These are phyloP conservation scores for Cytospora schulzeri DNA, from an alignment of 2,329 filamentous ascomycete genomes.

Conservation along the genomic window DNA sequence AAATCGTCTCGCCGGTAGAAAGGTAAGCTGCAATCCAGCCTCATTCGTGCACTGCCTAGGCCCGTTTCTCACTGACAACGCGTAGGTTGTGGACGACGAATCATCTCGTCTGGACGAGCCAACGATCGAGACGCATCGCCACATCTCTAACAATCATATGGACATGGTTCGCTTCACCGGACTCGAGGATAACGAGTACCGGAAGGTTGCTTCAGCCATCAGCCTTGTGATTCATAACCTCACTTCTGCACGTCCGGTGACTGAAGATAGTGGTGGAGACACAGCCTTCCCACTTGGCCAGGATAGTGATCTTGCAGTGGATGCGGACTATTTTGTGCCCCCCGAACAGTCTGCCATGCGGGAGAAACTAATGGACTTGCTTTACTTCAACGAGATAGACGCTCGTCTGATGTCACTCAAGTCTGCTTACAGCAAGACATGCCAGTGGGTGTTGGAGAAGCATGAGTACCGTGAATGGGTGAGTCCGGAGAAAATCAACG, in stretches of 20 bases:
- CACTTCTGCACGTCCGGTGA: not conserved
- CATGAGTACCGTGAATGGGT: not conserved
- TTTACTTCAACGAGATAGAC: not conserved
- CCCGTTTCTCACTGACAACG: constrained; percentile 15
- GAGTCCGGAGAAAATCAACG: constrained; percentile 6
- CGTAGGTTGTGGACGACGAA: constrained; percentile 40
- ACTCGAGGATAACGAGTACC: constrained; percentile 36
- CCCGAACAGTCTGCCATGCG: not conserved
- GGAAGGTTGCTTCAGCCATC: constrained; percentile 33
- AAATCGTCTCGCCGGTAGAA: not conserved
- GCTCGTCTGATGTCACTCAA: not conserved
- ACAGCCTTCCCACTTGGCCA: not conserved
- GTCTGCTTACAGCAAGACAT: not conserved
- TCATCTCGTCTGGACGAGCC: constrained; percentile 40
- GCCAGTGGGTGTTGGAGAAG: not conserved
- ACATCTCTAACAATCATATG: constrained; percentile 40
- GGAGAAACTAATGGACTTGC: not conserved
- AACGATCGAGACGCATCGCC: constrained; percentile 36
- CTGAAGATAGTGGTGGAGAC: not conserved
- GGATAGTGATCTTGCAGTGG: not conserved
- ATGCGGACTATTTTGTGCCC: not conserved
- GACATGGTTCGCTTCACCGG: constrained; percentile 41
- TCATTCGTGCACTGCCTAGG: not conserved
- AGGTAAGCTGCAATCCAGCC: not conserved
- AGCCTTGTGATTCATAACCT: not conserved